Evolutionary conservation across 2,329 filamentous ascomycete genomes (phyloP).

Genomic region (Rugonectria rugulosa): DNA sequence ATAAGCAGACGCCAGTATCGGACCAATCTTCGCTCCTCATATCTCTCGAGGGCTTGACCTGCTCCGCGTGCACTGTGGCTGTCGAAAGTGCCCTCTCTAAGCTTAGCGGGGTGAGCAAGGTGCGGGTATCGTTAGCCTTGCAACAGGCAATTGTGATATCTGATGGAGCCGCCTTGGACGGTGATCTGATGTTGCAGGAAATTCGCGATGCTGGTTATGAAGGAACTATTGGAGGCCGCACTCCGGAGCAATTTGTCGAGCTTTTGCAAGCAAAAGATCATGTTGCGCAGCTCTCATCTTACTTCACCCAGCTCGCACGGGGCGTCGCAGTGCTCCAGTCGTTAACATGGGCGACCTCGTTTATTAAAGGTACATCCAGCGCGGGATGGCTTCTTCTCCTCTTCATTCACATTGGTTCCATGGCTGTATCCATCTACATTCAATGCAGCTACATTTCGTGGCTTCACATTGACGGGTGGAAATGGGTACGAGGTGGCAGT

Average conservation of each 20-base stretch:
- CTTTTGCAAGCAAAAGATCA: constrained; percentile 7
- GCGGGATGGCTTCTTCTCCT: not conserved
- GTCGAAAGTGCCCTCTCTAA: constrained; percentile 1
- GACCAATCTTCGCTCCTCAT: not conserved
- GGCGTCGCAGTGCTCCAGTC: constrained; percentile 2
- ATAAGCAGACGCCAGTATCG: not conserved
- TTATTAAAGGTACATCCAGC: not conserved
- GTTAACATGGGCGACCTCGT: not conserved
- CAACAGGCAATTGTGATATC: constrained; percentile 14
- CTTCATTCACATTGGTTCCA: not conserved
- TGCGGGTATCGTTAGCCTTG: not conserved
- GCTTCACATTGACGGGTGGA: constrained; percentile 15
- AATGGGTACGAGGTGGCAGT: not conserved
- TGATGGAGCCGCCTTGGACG: not conserved
- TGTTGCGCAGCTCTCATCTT: not conserved
- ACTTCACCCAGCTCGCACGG: constrained; percentile 4
- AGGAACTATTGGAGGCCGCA: constrained; percentile 1
- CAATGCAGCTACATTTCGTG: constrained; percentile 3
- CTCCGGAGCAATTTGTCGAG: constrained; percentile 7
- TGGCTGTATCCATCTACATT: not conserved
- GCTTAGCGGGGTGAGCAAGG: not conserved
- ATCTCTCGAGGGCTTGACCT: constrained; percentile 11
- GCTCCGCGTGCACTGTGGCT: constrained; percentile 4
- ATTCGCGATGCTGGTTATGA: constrained; percentile 11
- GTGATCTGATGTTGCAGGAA: not conserved